phyloP scores from a whole-genome alignment of 2,329 filamentous ascomycete species.

The Calonectria leucothoes region DNA sequence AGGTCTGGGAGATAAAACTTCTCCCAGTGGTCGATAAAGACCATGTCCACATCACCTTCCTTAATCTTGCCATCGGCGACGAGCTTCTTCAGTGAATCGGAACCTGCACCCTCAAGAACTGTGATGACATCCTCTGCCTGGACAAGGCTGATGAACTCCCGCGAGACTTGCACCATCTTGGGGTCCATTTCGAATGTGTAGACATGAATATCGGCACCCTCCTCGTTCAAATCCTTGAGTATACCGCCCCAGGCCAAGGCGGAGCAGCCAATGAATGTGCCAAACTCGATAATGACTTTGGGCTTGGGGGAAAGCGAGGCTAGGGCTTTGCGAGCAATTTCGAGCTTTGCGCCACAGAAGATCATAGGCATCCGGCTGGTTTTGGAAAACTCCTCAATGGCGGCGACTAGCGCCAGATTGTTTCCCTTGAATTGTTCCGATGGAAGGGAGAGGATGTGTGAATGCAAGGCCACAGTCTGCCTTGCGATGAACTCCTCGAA shows the following conservation, averaged over 20 bases:
- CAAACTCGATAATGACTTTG: neutral
- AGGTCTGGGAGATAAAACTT: neutral
- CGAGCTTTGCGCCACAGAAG: neutral
- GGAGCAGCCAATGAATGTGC: neutral
- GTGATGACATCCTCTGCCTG: neutral
- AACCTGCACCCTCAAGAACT: neutral
- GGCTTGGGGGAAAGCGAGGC: neutral
- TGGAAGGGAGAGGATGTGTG: neutral
- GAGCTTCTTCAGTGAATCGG: neutral
- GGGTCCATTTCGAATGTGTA: slow-evolving; percentile 3
- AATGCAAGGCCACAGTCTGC: neutral
- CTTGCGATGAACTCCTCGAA: neutral
- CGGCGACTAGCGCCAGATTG: neutral
- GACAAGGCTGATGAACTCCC: neutral
- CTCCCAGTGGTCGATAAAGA: slow-evolving; percentile 3
- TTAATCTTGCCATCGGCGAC: neutral
- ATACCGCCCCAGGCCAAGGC: neutral
- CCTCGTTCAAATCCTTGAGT: neutral
- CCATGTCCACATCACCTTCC: neutral
- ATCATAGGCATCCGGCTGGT: neutral
- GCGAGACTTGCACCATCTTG: neutral
- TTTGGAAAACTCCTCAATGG: neutral
- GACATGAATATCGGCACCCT: neutral
- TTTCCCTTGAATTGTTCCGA: neutral
- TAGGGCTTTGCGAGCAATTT: neutral